These are phyloP conservation scores for Coemansia interrupta DNA, from an alignment of 192 early-diverging fungal species.

Conservation along the genomic window DNA sequence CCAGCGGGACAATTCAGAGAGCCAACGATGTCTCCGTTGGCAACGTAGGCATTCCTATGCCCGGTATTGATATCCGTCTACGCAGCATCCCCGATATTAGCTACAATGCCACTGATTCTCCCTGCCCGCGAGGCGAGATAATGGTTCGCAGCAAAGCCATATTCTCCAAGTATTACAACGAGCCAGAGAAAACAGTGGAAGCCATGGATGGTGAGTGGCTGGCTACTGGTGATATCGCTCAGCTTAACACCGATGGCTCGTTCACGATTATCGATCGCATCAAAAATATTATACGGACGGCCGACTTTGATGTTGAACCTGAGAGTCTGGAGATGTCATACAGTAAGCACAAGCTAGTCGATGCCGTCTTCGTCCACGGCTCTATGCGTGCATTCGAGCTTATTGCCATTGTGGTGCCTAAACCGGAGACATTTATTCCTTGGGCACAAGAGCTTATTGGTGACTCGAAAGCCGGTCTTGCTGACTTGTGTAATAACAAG, in stretches of 20 bases:
- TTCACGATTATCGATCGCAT: slow-evolving; percentile 70
- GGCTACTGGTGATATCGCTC: too few species aligned
- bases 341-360: slow-evolving; percentile 38
- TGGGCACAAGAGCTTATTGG: slow-evolving; percentile 24
- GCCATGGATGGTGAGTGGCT: slow-evolving; percentile 73
- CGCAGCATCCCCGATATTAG: too few species aligned
- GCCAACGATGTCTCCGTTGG: neutral
- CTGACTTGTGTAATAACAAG: neutral
- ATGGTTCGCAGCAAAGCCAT: slow-evolving; percentile 70
- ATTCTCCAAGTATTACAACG: slow-evolving; percentile 72
- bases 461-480: neutral
- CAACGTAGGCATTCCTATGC: slow-evolving; percentile 58
- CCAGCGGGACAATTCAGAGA: neutral
- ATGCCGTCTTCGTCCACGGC: slow-evolving; percentile 58
- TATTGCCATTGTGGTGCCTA: slow-evolving; percentile 55
- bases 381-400: slow-evolving; percentile 49
- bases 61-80: too few species aligned
- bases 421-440: slow-evolving; percentile 52
- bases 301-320: slow-evolving; percentile 77
- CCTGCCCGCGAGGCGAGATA: slow-evolving; percentile 80
- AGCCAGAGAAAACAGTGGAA: slow-evolving; percentile 67
- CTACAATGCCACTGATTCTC: slow-evolving; percentile 69
- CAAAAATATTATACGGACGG: slow-evolving; percentile 72
- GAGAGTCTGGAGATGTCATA: slow-evolving; percentile 76
- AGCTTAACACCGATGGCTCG: slow-evolving; percentile 60